These are phyloP conservation scores for Rhodocollybia butyracea DNA, from an alignment of 768 basidiomycete species.

Conservation along the genomic window DNA sequence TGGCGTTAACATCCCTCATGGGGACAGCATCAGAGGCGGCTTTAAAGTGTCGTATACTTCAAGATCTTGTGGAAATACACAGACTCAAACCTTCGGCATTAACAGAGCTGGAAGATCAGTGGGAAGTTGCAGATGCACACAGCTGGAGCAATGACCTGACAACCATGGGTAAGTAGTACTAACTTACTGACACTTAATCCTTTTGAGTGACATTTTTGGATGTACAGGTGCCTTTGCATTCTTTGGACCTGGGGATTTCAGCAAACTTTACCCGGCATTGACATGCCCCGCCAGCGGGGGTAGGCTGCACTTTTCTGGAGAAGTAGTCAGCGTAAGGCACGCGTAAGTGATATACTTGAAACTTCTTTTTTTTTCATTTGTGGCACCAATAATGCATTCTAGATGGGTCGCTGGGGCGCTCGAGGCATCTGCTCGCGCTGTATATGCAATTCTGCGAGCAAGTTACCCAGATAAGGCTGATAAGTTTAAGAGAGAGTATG, in stretches of 20 bases:
- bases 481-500: too few species aligned
- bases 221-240: conserved; percentile 35
- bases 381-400: too few species aligned
- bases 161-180: neutral
- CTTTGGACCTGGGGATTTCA: conserved; percentile 39
- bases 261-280: conserved; percentile 26
- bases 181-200: neutral
- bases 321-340: conserved; percentile 35
- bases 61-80: conserved; percentile 18
- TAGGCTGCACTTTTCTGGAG: conserved; percentile 32
- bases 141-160: conserved; percentile 30
- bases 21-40: neutral
- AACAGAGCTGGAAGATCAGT: conserved; percentile 16
- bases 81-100: conserved; percentile 14
- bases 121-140: conserved; percentile 25
- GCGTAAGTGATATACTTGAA: too few species aligned
- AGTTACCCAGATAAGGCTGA: too few species aligned
- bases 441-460: too few species aligned
- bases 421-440: too few species aligned
- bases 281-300: conserved; percentile 26
- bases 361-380: too few species aligned
- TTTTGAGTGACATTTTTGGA: neutral
- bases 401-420: too few species aligned
- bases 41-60: neutral
- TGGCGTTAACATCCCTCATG: conserved; percentile 33